A percentile compares a stretch with the other conserved stretches of the same genome.
Conservation (phyloP, 352 stramenopile species). For the Blastocystis sp. region DNA sequence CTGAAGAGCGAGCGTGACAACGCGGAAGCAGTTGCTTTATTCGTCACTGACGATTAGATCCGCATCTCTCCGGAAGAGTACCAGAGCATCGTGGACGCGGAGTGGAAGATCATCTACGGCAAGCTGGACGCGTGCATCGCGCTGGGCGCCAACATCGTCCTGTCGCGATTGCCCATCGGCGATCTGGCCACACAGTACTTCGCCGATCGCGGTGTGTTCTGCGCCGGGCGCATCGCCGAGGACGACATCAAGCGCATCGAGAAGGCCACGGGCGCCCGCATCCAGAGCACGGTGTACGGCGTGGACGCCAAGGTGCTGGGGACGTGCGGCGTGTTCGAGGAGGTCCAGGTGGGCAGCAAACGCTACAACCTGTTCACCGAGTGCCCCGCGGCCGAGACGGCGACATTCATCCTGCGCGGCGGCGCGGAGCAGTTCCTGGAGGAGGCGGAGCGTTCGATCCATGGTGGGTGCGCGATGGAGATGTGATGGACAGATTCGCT, state of each 20-base stretch:
- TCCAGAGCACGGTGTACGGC: slow-evolving; percentile 89
- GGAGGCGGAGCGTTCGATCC: slow-evolving; percentile 92
- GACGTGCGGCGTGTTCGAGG: slow-evolving; percentile 90
- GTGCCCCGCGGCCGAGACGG: slow-evolving; percentile 87
- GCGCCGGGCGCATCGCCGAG: slow-evolving; percentile 89
- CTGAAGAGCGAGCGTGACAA: slow-evolving; percentile 99
- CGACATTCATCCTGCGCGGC: slow-evolving; percentile 94
- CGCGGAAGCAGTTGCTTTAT: slow-evolving; percentile 80
- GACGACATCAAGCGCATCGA: slow-evolving; percentile 93
- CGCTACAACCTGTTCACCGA: slow-evolving; percentile 97
- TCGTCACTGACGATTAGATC: slow-evolving; percentile 69
- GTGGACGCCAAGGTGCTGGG: slow-evolving; percentile 85
- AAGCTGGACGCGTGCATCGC: slow-evolving; percentile 85
- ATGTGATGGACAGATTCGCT: slow-evolving; percentile 80
- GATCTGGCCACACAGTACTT: slow-evolving; percentile 99
- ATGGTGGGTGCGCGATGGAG: slow-evolving; percentile 73
- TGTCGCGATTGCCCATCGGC: slow-evolving; percentile 89
- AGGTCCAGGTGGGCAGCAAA: slow-evolving; percentile 92
- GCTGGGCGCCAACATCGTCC: slow-evolving; percentile 91
- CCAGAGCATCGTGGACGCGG: slow-evolving; percentile 97
- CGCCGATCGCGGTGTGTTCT: slow-evolving; percentile 93
- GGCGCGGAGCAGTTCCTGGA: slow-evolving; percentile 96
- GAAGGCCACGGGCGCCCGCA: slow-evolving; percentile 87
- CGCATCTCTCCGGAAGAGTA: slow-evolving; percentile 94
- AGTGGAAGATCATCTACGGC: slow-evolving; percentile 99